Base-by-base conservation (phyloP, 306 rosid genomes). In the Acacia crassicarpa region DNA sequence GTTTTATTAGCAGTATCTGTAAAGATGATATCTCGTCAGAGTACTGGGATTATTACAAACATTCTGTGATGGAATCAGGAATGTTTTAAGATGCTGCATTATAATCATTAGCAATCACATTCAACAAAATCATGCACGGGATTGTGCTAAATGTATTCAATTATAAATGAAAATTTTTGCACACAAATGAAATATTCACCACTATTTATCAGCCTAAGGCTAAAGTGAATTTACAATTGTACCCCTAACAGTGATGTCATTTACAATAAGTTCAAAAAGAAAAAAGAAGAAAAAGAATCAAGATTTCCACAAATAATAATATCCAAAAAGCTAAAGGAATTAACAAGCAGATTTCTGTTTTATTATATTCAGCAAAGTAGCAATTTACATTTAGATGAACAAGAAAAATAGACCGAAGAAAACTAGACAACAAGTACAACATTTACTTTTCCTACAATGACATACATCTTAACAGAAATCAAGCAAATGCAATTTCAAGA, bases 371-470 rank as follows among this genome's bases (percentile, higher is more conserved):
- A 9, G 11, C 71, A 72, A 72, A 72, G 73, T 32, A 46, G 59
- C 49, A 45, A 49, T 13, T 61, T 25, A 62, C 23, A 65, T 58
- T 8, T 20, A 16, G 43, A 48, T 48, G 59, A 63, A 83, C 2
- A 22, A 32, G 65, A 44, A 65, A 63, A 77, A 35, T 2, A 35
- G 63, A 43, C n/a, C 46, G 51, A 72, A 32, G 46, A 72, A 66
- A 65, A 25, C 22, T 30, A 15, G 44, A 67, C 66, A 63, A 17
- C 20, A 61, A 70, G 75, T 62, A 72, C 30, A 46, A 71, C 4
- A 40, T 77, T 20, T 77, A 54, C 48, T 80, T n/a, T 72, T 58
- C 22, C 70, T 38, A 38, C 49, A 56, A 43, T 43, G 49, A n/a
- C 63, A 48, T 68, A n/a, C 63, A 49, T 68, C 43, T 19, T 2